Percentiles rank a stretch among this genome's conserved stretches.
Conservation (phyloP, 352 stramenopile species). For the Pythium apleroticum region DNA sequence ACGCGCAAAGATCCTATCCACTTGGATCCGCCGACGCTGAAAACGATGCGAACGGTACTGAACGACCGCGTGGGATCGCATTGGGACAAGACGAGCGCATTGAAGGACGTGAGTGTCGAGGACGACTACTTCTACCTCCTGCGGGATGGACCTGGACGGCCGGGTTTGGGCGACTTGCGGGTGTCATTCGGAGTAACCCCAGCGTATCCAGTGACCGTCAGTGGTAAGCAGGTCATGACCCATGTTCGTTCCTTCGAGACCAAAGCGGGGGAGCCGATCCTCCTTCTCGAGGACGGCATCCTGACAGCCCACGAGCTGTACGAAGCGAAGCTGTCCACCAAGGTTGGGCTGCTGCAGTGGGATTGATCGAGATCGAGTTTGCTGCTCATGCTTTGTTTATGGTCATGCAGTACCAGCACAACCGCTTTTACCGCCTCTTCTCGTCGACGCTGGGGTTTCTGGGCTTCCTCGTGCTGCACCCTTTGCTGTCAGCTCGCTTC, state of each 20-base stretch:
- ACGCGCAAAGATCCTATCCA: conserved; percentile 50
- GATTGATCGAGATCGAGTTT: neutral
- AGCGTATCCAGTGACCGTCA: conserved; percentile 69
- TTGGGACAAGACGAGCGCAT: conserved; percentile 41
- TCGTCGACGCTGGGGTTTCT: conserved; percentile 63
- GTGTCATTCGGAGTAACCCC: conserved; percentile 66
- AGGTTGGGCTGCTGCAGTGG: conserved; percentile 32
- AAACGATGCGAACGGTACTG: conserved; percentile 58
- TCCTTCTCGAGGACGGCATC: conserved; percentile 64
- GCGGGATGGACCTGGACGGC: conserved; percentile 4
- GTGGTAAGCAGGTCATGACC: conserved; percentile 41
- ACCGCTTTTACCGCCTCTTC: conserved; percentile 66
- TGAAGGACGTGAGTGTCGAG: conserved; percentile 53
- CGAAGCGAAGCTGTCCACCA: conserved; percentile 38
- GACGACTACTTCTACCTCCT: conserved; percentile 60
- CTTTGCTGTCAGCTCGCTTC: conserved; percentile 34
- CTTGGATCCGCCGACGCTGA: conserved; percentile 41
- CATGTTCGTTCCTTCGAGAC: conserved; percentile 45
- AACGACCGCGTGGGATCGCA: conserved; percentile 41
- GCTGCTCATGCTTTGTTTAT: neutral
- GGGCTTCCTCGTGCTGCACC: conserved; percentile 57
- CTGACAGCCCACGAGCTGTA: conserved; percentile 49
- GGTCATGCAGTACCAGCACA: conserved; percentile 48
- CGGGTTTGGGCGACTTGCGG: conserved; percentile 54
- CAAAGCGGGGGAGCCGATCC: conserved; percentile 42